phyloP scores from a whole-genome alignment of 1,139 yeast species.

The Maudiozyma humilis region DNA sequence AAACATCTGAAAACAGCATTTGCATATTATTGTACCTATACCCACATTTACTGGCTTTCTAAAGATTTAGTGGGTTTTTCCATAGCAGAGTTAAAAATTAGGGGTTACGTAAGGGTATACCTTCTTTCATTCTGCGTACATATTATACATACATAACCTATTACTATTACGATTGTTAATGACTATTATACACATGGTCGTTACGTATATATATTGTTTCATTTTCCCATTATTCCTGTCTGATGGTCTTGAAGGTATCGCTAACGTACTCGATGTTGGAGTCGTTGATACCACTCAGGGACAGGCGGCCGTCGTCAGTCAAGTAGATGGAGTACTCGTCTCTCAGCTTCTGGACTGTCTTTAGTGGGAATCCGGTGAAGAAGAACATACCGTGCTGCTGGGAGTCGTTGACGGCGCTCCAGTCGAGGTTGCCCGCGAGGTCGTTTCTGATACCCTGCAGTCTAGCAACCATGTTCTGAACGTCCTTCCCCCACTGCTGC shows the following conservation, averaged over 20 bases:
- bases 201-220: too few relatives aligned
- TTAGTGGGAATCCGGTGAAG: slow-evolving; percentile 69
- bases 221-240: slow-evolving; percentile 3
- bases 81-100: too few relatives aligned
- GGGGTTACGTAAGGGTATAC: too few relatives aligned
- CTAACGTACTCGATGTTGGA: slow-evolving; percentile 59
- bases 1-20: too few relatives aligned
- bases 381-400: slow-evolving; percentile 94
- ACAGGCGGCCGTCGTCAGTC: slow-evolving; percentile 83
- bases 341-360: slow-evolving; percentile 63
- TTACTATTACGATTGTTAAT: too few relatives aligned
- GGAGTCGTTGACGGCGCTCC: slow-evolving; percentile 62
- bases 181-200: too few relatives aligned
- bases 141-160: too few relatives aligned
- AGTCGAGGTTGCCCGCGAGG: slow-evolving; percentile 50
- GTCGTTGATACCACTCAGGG: slow-evolving; percentile 82
- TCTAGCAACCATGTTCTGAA: slow-evolving; percentile 67
- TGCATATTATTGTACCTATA: too few relatives aligned
- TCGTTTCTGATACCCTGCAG: slow-evolving; percentile 60
- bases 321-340: slow-evolving; percentile 72
- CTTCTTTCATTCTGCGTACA: too few relatives aligned
- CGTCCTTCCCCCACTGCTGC: slow-evolving; percentile 70
- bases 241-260: slow-evolving; percentile 18
- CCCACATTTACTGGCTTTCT: too few relatives aligned
- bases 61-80: too few relatives aligned